Conservation (phyloP, 768 basidiomycete species). For the Coprinopsis marcescibilis region DNA sequence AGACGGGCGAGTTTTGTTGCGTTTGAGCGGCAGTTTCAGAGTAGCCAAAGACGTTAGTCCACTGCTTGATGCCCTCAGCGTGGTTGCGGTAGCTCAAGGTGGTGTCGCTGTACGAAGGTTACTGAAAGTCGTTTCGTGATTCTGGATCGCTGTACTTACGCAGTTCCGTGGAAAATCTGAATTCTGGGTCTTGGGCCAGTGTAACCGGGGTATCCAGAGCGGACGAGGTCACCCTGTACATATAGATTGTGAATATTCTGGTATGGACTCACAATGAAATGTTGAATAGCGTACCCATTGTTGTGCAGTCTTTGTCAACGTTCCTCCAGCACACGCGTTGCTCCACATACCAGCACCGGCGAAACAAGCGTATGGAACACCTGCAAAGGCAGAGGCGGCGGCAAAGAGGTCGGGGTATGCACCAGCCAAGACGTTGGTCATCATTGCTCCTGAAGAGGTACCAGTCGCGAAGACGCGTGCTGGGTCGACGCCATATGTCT, state of each 20-base stretch:
- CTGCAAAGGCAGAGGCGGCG: conserved; percentile 44
- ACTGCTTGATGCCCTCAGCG: conserved; percentile 46
- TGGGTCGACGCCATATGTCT: conserved; percentile 41
- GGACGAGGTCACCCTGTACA: conserved; percentile 37
- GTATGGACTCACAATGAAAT: not conserved
- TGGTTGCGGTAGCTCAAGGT: conserved; percentile 47
- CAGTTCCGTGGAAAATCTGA: conserved; percentile 51
- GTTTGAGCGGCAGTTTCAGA: conserved; percentile 33
- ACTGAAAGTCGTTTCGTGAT: not conserved
- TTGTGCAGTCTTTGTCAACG: conserved; percentile 36
- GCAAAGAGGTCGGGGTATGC: conserved; percentile 50
- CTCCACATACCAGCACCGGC: conserved; percentile 44
- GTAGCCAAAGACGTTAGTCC: conserved; percentile 50
- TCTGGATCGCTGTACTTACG: conserved; percentile 15
- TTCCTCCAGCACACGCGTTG: conserved; percentile 38
- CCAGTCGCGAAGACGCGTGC: conserved; percentile 47
- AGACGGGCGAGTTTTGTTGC: conserved; percentile 33
- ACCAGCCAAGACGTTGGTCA: conserved; percentile 51
- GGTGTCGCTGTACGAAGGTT: conserved; percentile 33
- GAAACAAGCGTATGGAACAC: conserved; percentile 53
- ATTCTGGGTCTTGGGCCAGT: conserved; percentile 45
- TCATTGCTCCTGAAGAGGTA: conserved; percentile 52
- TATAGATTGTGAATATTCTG: not conserved
- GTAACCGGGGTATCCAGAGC: conserved; percentile 45
- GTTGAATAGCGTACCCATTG: conserved; percentile 36